phyloP scores from a whole-genome alignment of 306 rosid species.

The Sphenostylis stenocarpa region DNA sequence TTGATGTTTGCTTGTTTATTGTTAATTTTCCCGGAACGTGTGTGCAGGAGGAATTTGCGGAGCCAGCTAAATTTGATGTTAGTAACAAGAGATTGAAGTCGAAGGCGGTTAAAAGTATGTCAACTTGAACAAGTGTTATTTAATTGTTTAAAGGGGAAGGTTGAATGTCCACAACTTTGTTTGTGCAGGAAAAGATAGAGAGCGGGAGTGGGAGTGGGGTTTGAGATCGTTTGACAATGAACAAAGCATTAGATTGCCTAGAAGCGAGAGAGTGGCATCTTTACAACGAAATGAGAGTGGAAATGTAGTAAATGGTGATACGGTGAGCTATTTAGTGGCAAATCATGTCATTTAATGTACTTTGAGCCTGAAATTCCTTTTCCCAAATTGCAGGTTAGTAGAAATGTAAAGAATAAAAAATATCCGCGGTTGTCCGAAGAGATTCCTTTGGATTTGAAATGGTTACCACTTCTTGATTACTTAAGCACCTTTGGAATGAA shows the following conservation, averaged over 20 bases:
- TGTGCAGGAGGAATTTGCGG: conserved; percentile 73
- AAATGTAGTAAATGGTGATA: conserved; percentile 55
- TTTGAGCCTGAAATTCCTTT: neutral
- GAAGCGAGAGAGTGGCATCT: conserved; percentile 40
- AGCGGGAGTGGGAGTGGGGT: conserved; percentile 40
- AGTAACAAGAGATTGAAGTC: conserved; percentile 54
- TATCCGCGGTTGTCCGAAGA: conserved; percentile 75
- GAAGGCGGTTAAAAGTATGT: conserved; percentile 34
- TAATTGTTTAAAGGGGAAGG: neutral
- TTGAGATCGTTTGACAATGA: conserved; percentile 35
- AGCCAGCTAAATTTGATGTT: conserved; percentile 48
- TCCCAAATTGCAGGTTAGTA: conserved; percentile 50
- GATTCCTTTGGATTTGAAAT: conserved; percentile 67
- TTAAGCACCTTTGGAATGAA: conserved; percentile 82
- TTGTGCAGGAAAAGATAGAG: conserved; percentile 44
- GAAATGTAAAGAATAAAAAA: conserved; percentile 49
- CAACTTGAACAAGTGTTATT: neutral
- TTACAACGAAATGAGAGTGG: conserved; percentile 37
- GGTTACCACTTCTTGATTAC: conserved; percentile 94
- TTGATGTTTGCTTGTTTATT: neutral
- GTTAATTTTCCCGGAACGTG: neutral
- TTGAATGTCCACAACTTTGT: conserved; percentile 23
- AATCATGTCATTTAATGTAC: conserved; percentile 18
- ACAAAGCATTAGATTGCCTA: conserved; percentile 33
- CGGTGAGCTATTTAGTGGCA: conserved; percentile 14